These are phyloP conservation scores for Perkinsus marinus DNA, from an alignment of 169 alveolate genomes.

Conservation along the genomic window DNA sequence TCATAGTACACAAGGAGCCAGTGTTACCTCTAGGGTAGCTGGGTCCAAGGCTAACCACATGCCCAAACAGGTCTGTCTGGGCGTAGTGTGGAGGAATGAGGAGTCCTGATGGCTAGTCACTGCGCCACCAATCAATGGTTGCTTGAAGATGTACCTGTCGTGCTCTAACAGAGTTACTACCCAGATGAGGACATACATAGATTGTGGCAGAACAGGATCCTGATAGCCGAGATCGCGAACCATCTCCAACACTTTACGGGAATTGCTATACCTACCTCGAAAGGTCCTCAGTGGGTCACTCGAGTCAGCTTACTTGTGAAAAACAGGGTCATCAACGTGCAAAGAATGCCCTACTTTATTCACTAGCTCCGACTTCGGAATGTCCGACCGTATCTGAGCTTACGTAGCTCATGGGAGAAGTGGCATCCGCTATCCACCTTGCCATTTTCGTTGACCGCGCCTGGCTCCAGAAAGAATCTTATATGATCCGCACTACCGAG, in stretches of 20 bases:
- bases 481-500: too few relatives aligned
- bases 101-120: conserved; percentile 31
- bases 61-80: conserved; percentile 19
- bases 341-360: conserved; percentile 23
- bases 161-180: too few relatives aligned
- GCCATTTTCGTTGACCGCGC: too few relatives aligned
- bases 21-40: background rate
- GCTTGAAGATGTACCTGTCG: conserved; percentile 20
- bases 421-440: too few relatives aligned
- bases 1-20: too few relatives aligned
- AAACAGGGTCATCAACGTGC: conserved; percentile 16
- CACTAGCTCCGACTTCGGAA: background rate
- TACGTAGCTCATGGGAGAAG: too few relatives aligned
- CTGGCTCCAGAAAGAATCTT: too few relatives aligned
- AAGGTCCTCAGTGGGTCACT: too few relatives aligned
- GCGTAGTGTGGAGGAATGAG: conserved; percentile 15
- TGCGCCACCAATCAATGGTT: conserved; percentile 21
- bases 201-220: conserved; percentile 22
- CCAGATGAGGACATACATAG: conserved; percentile 1
- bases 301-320: background rate
- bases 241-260: conserved; percentile 11
- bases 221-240: conserved; percentile 23
- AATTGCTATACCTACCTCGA: conserved; percentile 7
- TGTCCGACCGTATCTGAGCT: too few relatives aligned
- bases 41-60: conserved; percentile 20